Percentiles rank a stretch among this genome's conserved stretches.
Evolutionary conservation across 2,329 filamentous ascomycete species (phyloP).

Genomic region (Penicillium sp.): DNA sequence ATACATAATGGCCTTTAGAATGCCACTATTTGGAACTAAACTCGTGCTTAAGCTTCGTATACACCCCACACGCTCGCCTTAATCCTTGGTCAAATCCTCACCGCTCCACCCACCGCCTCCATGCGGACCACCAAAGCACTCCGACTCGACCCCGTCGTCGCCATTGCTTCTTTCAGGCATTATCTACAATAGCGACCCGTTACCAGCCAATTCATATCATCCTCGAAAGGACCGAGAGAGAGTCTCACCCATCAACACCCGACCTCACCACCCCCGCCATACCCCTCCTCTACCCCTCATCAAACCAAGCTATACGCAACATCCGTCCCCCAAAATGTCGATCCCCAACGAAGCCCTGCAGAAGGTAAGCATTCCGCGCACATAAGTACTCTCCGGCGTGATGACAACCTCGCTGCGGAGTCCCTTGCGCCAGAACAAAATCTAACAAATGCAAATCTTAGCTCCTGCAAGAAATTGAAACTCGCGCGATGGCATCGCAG

Average conservation of each 20-base stretch:
- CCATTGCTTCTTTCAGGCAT: neutral
- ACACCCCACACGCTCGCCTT: slow-evolving; percentile 4
- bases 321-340: slow-evolving; percentile 62
- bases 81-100: slow-evolving; percentile 9
- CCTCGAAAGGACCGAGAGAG: neutral
- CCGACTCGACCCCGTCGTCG: neutral
- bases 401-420: neutral
- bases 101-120: slow-evolving; percentile 11
- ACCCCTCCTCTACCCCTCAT: slow-evolving; percentile 2
- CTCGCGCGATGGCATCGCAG: slow-evolving; percentile 80
- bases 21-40: neutral
- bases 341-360: slow-evolving; percentile 92
- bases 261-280: neutral
- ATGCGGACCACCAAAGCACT: slow-evolving; percentile 1
- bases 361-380: slow-evolving; percentile 62
- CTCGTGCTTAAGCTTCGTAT: neutral
- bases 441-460: slow-evolving; percentile 40
- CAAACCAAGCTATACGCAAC: slow-evolving; percentile 5
- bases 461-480: slow-evolving; percentile 92
- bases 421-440: neutral
- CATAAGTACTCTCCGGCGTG: slow-evolving; percentile 4
- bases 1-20: neutral
- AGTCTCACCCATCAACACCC: neutral
- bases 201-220: neutral
- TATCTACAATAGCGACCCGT: neutral